These are phyloP conservation scores for Saccharomycopsis phalli DNA, from an alignment of 1,139 yeast species.

Conservation along the genomic window DNA sequence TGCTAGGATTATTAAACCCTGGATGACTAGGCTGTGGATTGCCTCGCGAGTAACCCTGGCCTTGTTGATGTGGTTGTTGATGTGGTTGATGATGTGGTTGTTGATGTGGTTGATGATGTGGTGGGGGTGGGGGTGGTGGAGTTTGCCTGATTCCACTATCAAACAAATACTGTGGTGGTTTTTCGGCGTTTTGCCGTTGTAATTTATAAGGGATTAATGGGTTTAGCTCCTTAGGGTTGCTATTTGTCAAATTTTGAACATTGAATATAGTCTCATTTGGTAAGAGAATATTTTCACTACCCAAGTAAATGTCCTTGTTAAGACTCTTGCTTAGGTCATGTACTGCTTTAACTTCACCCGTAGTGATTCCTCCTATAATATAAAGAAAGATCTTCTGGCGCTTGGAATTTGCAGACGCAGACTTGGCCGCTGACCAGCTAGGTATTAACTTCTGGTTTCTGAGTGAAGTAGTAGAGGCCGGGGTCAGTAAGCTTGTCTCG, in stretches of 20 bases:
- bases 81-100: background rate
- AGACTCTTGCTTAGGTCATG: conserved; percentile 58
- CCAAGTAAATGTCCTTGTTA: conserved; percentile 71
- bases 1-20: background rate
- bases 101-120: background rate
- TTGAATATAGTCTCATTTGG: conserved; percentile 48
- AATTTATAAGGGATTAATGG: conserved; percentile 22
- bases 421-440: conserved; percentile 40
- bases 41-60: too few species aligned
- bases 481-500: too few species aligned
- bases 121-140: conserved; percentile 1
- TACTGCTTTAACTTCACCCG: conserved; percentile 69
- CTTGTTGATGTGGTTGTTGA: too few species aligned
- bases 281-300: conserved; percentile 69
- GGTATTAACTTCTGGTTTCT: conserved; percentile 74
- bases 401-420: conserved; percentile 29
- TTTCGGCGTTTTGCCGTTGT: conserved; percentile 25
- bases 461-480: conserved; percentile 34
- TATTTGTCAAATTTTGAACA: conserved; percentile 29
- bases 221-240: conserved; percentile 26
- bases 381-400: conserved; percentile 69
- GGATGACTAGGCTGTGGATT: too few species aligned
- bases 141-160: background rate
- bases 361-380: conserved; percentile 85
- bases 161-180: conserved; percentile 28